Base-by-base conservation (phyloP, 2,329 filamentous ascomycete species). In the Aspergillus brasiliensis region DNA sequence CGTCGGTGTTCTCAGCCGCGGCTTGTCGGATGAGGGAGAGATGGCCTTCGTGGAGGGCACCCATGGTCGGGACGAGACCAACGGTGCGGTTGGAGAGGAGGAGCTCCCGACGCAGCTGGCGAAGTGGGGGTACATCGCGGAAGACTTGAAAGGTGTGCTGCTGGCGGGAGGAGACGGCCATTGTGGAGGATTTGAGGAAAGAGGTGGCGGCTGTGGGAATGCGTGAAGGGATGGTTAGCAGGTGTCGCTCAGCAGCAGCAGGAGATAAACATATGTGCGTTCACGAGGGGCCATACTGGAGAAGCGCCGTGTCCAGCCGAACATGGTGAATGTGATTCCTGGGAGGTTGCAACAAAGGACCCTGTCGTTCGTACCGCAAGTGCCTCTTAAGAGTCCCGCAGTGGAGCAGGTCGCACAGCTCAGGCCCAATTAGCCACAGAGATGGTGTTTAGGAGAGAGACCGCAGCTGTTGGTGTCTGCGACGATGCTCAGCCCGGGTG, bases 11-110 rank as follows among this genome's bases (percentile, higher is more conserved):
- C 69, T 96, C 91, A 51, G 83, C 81, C 1, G 93, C 93, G 3
- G 95, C 95, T 67, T 88, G 85, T 60, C 91, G 90, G 70, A 97
- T 90, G 21, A 99, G 84, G 3, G 91, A 90, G 54, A 97, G 78
- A 78, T 99, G 95, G 42, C 95, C 95, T 57, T 88, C 85, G 77
- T 99, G 95, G n/a, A 99, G 84, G 52, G 95, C 95, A 63, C 95
- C 95, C 95, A 99, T 98, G 31, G 95, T 99, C 1, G 95, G 95
- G 37, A 99, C 92, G 27, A 99, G 86, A 60, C 90, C 92, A 59
- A 99, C 88, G 47, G 88, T 88, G 59, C 89, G 86, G 68, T 89
- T 85, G 70, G 87, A 83, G 61, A 87, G 78, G 37, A 87, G 78
- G 61, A 92, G 86, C 42, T 87, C 83, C 21, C 81, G 83, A 37